Base-by-base conservation (phyloP, 2,329 filamentous ascomycete species). In the Trichoderma simmonsii region DNA sequence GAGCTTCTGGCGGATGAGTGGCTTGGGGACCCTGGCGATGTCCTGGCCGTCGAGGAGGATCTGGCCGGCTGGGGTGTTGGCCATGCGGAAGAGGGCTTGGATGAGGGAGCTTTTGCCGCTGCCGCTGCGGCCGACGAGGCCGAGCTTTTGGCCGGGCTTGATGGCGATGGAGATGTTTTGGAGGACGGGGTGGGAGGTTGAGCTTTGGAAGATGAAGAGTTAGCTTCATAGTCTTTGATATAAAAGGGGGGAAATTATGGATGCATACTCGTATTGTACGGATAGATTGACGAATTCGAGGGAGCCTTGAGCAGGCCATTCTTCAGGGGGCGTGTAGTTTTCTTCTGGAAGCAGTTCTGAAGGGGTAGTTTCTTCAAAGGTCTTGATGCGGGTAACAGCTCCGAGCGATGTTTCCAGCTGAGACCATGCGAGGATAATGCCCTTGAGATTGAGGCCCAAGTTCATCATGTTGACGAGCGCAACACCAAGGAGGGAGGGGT, bases 31-130 rank as follows among this genome's bases (percentile, higher is more conserved):
- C 3, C 6, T 72, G 3, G 76, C 72, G 1, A 80, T 76, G 51
- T 87, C 82, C 14, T 86, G 73, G 2, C 81, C 82, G 60, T 88
- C 86, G 15, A 89, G 78, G 2, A 74, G 77, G 32, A 89, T 84
- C 4, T 72, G 77, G 0, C 86, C 86, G 0, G 79, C 73, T 1
- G 78, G 80, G 3, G 83, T 77, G 28, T 88, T 84, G 4, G 86
- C 77, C 76, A 89, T 83, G 15, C 85, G 82, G 30, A 87, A 81
- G 0, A 89, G 78, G 0, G 84, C 81, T 28, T 84, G 79, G 0
- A 86, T 77, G 2, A 87, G 80, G 0, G 78, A 81, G 30, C 79
- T 81, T 72, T 81, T 81, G 1, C 79, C 80, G 28, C 80, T 81
- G 1, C 83, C 83, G 2, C 80, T 84, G n/a, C 83, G 78, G 1